phyloP scores from a whole-genome alignment of 139 green algal species.

The Microglena sp. region DNA sequence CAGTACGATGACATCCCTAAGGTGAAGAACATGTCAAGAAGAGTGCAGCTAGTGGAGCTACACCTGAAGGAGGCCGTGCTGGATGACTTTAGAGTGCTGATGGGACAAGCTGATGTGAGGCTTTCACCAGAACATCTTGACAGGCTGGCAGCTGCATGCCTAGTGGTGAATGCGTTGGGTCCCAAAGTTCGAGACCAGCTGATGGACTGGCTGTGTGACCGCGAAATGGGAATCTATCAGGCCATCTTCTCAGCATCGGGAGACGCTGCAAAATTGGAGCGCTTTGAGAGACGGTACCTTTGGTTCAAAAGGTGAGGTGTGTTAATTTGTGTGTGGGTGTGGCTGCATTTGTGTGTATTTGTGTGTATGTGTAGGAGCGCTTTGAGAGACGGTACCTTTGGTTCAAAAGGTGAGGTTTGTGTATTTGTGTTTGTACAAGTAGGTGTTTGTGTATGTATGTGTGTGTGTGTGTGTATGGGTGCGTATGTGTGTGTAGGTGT shows the following conservation, averaged over 20 bases:
- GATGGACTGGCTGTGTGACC: conserved; percentile 74
- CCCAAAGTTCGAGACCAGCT: conserved; percentile 80
- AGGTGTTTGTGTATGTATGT: too few species aligned
- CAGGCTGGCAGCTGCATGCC: conserved; percentile 77
- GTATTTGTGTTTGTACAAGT: too few species aligned
- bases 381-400: too few species aligned
- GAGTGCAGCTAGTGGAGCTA: conserved; percentile 18
- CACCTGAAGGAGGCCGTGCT: conserved; percentile 20
- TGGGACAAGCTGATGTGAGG: conserved; percentile 54
- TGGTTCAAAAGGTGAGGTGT: conserved; percentile 65
- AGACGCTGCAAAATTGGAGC: conserved; percentile 76
- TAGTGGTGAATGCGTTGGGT: conserved; percentile 85
- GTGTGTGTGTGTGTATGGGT: too few species aligned
- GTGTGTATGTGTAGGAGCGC: too few species aligned
- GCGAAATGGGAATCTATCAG: conserved; percentile 79
- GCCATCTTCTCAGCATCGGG: conserved; percentile 3
- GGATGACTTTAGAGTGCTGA: conserved; percentile 60
- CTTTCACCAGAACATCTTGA: conserved; percentile 61
- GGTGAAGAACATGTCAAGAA: conserved; percentile 24
- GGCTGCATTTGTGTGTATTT: too few species aligned
- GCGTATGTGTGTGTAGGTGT: too few species aligned
- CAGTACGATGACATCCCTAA: conserved; percentile 80
- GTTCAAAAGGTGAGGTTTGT: too few species aligned
- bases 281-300: conserved; percentile 76
- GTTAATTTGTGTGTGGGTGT: too few species aligned